Base-by-base conservation (phyloP, 805 yeast genomes). In the Blastobotrys parvus region DNA sequence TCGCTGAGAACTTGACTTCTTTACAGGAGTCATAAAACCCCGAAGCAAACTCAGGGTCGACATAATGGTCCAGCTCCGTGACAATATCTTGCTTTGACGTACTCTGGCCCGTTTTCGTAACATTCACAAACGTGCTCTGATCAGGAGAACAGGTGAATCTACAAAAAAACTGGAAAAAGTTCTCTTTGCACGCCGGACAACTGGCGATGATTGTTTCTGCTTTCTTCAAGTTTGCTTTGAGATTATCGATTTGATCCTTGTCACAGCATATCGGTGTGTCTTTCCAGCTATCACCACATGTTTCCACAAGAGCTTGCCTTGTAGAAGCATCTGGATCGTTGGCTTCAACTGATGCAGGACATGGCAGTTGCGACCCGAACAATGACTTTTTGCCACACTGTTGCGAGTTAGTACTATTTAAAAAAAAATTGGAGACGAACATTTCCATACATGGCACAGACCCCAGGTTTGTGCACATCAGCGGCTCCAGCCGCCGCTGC, bases 101-200 rank as follows among this genome's bases (percentile, higher is more conserved):
- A 10, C 80, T 73, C 3, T 59, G 57, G 17, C 68, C 70, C 0
- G 77, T 72, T 10, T 62, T 59, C 0, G 85, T 77, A 18, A 90
- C 76, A 51, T 85, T 74, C 10, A 88, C 71, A 62, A 87, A 90
- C 10, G 66, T 61, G 0, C 86, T 71, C 62, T 90, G 97, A 53
- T 83, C 67, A 0, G 95, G 80, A 2, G 95, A 83, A 62, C 98
- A 90, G 1, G 96, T 82, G 62, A 92, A 88, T 33, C 80, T 77
- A 65, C 72, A 92, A 57, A 87, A 87, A 51, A 89, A 69, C 54
- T 82, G 83, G 55, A 77, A 77, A 61, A 90, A 90, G 67, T 90
- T 90, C 61, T 77, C 78, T 45, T 75, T 69, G 60, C 98, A 90
- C 0, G 98, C 97, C 2, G 97, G 97, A 61, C 98, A 83, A 2